Percentiles rank a stretch among this genome's conserved stretches.
phyloP scores from a whole-genome alignment of 164 flowering plant genomes.

The Tinospora cordifolia region DNA sequence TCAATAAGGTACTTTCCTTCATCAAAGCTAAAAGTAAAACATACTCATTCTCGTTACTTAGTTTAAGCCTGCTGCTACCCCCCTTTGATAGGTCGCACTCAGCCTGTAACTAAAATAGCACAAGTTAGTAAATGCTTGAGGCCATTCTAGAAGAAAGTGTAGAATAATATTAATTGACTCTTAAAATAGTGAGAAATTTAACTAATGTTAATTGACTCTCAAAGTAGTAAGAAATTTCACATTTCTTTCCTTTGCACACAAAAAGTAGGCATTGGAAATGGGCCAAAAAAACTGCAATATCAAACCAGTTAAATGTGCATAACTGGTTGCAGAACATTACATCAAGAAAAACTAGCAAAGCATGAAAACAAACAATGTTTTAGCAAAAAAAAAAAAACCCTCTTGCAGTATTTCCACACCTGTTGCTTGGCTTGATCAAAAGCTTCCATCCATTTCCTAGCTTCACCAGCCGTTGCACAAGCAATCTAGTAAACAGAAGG shows the following conservation, averaged over 20 bases:
- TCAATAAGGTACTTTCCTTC: neutral
- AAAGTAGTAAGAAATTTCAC: neutral
- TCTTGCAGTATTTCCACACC: conserved; percentile 30
- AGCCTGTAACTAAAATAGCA: conserved; percentile 37
- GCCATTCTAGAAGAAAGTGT: neutral
- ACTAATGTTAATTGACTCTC: neutral
- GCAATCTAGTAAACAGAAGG: conserved; percentile 62
- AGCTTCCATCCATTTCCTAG: conserved; percentile 87
- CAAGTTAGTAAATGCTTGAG: neutral
- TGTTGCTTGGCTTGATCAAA: conserved; percentile 93
- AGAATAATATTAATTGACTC: neutral
- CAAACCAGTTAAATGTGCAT: neutral
- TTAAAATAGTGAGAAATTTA: neutral
- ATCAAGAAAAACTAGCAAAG: neutral
- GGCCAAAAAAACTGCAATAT: neutral
- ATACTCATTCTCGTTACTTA: conserved; percentile 69
- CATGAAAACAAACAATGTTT: neutral
- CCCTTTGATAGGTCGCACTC: conserved; percentile 67
- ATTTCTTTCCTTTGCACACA: neutral
- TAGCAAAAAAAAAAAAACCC: neutral
- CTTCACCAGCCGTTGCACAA: conserved; percentile 81
- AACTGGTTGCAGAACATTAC: neutral
- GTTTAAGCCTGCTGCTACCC: conserved; percentile 44
- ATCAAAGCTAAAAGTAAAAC: conserved; percentile 16
- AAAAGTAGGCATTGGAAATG: neutral